Evolutionary conservation across 2,329 filamentous ascomycete genomes (phyloP), one percentile per base, ranked within the genome.

Genomic region (Exophiala mesophila): DNA sequence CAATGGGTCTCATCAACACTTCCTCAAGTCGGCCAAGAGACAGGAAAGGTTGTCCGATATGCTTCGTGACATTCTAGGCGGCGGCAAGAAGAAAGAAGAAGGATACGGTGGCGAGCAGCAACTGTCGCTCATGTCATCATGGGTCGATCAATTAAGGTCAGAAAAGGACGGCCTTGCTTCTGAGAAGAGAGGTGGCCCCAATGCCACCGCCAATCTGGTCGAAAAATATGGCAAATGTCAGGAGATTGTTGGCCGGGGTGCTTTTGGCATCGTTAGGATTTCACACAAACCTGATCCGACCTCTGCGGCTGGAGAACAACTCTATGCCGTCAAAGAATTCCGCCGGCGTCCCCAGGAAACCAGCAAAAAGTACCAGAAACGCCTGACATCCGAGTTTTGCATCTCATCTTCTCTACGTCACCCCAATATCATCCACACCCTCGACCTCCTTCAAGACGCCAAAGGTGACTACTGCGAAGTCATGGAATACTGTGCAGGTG

Each of bases 211-310:
- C 15, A 88, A 88, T 1, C 72, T 98, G 36, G 86, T 92, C 1
- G 88, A 97, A 60, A 97, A 97, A 63, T 98, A 98, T 62, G 92
- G 92, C 57, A 97, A 97, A 68, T 97, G 92, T 62, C 90, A 97
- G 61, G 92, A 98, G 64, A 82, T 98, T 23, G 88, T 98, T 17
- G 92, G 92, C 15, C 87, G 90, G 26, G 92, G 92, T 48, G 92
- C 92, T 30, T 98, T 98, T 64, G 92, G 92, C 44, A 94, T 98
- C 51, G 92, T 98, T 52, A 81, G 92, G 48, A 95, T 97, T 64
- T 95, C 90, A 12, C 92, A 97, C 77, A 98, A 98, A 69, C 83
- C 88, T 48, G 77, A 94, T 47, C 85, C 88, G 10, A 85, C 82
- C 57, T 84, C 88, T 55, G 74, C 74, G 20, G 82, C 77, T 57